Conservation (phyloP, 805 yeast genomes). For the Candida namnaoensis region DNA sequence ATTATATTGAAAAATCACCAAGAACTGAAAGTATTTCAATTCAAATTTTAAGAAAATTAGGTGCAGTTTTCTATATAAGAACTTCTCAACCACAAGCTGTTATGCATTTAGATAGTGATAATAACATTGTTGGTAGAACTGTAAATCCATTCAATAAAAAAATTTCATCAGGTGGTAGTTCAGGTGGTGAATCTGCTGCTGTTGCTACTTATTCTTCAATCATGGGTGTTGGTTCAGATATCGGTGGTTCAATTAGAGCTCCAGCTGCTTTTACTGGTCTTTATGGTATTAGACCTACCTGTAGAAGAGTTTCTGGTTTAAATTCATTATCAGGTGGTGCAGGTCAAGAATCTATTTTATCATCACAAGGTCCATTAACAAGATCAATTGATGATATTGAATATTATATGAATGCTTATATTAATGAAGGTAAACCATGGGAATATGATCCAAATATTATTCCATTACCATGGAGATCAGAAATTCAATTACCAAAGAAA, state of each 20-base stretch:
- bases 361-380: constrained; percentile 65
- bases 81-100: constrained; percentile 64
- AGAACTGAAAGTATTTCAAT: constrained; percentile 40
- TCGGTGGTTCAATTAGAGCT: constrained; percentile 62
- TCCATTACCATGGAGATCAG: constrained; percentile 29
- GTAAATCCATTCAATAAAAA: constrained; percentile 50
- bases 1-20: constrained; percentile 25
- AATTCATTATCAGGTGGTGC: constrained; percentile 19
- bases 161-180: constrained; percentile 60
- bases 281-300: constrained; percentile 54
- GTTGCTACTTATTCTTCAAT: constrained; percentile 50
- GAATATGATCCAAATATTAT: constrained; percentile 28
- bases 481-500: constrained; percentile 24
- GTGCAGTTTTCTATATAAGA: constrained; percentile 54
- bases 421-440: constrained; percentile 56
- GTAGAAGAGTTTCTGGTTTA: constrained; percentile 32
- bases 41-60: constrained; percentile 23
- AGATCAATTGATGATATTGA: constrained; percentile 60
- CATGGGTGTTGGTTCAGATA: constrained; percentile 61
- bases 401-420: constrained; percentile 51
- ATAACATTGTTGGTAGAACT: constrained; percentile 51
- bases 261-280: constrained; percentile 61
- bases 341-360: constrained; percentile 48
- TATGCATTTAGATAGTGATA: constrained; percentile 62
- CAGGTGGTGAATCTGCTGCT: constrained; percentile 66